A percentile compares a stretch with the other conserved stretches of the same genome.
Evolutionary conservation across 495 filamentous ascomycete genomes (phyloP).

Genomic region (Schizothecium vesticola): DNA sequence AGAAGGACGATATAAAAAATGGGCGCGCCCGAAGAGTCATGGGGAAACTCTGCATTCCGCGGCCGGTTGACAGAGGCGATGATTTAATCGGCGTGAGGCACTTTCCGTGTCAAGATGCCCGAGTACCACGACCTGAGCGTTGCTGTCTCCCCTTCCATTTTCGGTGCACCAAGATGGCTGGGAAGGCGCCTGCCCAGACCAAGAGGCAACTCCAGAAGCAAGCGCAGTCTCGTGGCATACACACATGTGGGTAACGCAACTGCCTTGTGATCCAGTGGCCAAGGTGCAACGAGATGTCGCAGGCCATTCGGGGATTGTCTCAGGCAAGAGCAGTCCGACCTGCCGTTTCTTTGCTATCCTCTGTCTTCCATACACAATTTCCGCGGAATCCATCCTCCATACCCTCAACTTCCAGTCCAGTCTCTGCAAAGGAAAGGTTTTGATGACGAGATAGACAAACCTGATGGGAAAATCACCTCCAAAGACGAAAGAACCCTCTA

Average conservation of each 20-base stretch:
- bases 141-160: background rate
- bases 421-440: background rate
- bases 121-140: background rate
- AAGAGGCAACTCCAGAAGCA: background rate
- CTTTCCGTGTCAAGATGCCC: background rate
- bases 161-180: background rate
- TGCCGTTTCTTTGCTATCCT: background rate
- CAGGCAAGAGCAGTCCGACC: background rate
- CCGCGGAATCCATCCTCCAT: too few species aligned
- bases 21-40: background rate
- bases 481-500: background rate
- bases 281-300: background rate
- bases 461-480: too few species aligned
- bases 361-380: background rate
- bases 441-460: background rate
- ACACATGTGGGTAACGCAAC: background rate
- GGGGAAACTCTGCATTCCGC: background rate
- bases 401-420: background rate
- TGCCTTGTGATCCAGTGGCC: background rate
- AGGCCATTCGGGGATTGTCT: background rate
- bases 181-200: background rate
- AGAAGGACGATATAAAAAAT: background rate
- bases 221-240: background rate
- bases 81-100: background rate
- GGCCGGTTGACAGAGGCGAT: background rate